Evolutionary conservation across 352 stramenopile species (phyloP).

Genomic region (Globisporangium sylvaticum): DNA sequence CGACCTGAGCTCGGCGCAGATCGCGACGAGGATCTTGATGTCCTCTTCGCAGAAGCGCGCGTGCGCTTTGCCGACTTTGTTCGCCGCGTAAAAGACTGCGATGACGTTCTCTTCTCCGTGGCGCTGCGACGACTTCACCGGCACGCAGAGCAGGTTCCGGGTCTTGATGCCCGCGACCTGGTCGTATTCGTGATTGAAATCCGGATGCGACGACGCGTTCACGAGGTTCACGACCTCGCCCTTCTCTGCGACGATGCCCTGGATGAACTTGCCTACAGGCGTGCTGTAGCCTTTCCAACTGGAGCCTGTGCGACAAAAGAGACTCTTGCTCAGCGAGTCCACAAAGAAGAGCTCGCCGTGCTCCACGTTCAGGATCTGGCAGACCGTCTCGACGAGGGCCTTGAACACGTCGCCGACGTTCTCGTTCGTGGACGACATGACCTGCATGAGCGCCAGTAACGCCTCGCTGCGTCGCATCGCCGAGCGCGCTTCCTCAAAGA

Average conservation of each 20-base stretch:
- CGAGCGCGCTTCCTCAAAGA: conserved; percentile 51
- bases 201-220: conserved; percentile 48
- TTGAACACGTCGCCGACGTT: conserved; percentile 45
- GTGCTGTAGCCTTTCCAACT: conserved; percentile 73
- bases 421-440: conserved; percentile 45
- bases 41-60: conserved; percentile 58
- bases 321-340: conserved; percentile 59
- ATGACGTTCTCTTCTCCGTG: conserved; percentile 61
- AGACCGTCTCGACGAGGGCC: conserved; percentile 37
- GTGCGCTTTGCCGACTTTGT: conserved; percentile 46
- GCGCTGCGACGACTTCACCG: conserved; percentile 63
- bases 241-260: conserved; percentile 59
- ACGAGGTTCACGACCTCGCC: conserved; percentile 54
- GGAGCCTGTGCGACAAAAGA: conserved; percentile 59
- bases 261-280: conserved; percentile 62
- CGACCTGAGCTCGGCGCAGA: conserved; percentile 56
- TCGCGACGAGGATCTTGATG: conserved; percentile 59
- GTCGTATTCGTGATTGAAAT: conserved; percentile 75
- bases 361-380: conserved; percentile 49
- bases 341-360: conserved; percentile 78
- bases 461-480: conserved; percentile 63
- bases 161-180: conserved; percentile 50
- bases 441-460: conserved; percentile 56
- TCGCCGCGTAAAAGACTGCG: conserved; percentile 79
- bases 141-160: conserved; percentile 66